These are phyloP conservation scores for Crithidia thermophila DNA, from an alignment of 208 protist species.

Conservation along the genomic window DNA sequence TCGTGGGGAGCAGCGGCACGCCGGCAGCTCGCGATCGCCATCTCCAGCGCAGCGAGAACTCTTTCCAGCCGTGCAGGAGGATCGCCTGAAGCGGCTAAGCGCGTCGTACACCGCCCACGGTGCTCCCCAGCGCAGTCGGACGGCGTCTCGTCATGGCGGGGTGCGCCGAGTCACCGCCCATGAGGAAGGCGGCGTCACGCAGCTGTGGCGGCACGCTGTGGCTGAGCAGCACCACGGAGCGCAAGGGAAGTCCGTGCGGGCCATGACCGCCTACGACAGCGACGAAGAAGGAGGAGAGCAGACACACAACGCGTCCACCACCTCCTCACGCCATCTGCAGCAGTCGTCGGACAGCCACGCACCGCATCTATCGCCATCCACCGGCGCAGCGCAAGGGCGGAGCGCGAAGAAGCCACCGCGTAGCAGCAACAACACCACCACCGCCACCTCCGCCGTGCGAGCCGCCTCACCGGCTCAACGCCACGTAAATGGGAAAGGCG, in stretches of 20 bases:
- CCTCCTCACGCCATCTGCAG: too few species aligned
- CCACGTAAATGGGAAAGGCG: too few species aligned
- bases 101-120: not conserved
- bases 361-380: too few species aligned
- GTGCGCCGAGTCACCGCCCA: conserved; percentile 24
- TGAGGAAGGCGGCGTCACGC: conserved; percentile 57
- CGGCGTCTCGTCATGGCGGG: not conserved
- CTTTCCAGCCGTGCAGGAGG: not conserved
- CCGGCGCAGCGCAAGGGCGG: too few species aligned
- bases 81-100: not conserved
- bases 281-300: too few species aligned
- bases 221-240: conserved; percentile 5
- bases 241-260: not conserved
- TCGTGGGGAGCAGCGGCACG: not conserved
- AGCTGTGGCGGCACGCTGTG: conserved; percentile 54
- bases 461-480: too few species aligned
- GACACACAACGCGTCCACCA: too few species aligned
- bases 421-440: too few species aligned
- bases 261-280: not conserved
- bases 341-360: too few species aligned
- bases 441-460: too few species aligned
- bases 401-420: too few species aligned
- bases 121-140: not conserved
- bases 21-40: not conserved
- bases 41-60: conserved; percentile 9